Conservation (phyloP, 192 early-diverging fungal species). For the Physocladia obscura region DNA sequence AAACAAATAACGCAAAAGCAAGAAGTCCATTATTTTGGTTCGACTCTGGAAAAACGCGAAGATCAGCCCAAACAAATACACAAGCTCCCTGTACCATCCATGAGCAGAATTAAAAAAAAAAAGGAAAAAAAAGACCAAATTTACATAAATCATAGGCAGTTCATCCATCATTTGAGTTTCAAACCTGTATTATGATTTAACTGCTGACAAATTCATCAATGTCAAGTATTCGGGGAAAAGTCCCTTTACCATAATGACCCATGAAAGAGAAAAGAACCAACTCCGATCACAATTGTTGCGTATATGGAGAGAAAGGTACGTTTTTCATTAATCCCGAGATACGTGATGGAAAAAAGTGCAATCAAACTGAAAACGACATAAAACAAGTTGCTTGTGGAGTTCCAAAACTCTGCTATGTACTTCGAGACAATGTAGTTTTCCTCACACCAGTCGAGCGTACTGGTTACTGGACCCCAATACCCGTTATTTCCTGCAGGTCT, state of each 20-base stretch:
- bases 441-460: slow-evolving; percentile 39
- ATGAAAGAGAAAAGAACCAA: slow-evolving; percentile 77
- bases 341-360: neutral
- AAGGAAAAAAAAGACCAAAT: neutral
- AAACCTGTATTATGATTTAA: neutral
- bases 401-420: slow-evolving; percentile 80
- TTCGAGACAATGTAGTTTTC: slow-evolving; percentile 62
- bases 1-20: neutral
- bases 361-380: neutral
- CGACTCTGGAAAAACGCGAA: slow-evolving; percentile 23
- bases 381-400: slow-evolving; percentile 68
- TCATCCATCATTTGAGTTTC: slow-evolving; percentile 57
- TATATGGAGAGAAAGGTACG: slow-evolving; percentile 14
- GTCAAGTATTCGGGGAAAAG: slow-evolving; percentile 42
- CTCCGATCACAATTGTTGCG: slow-evolving; percentile 53
- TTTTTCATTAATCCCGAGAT: slow-evolving; percentile 4
- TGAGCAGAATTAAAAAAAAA: neutral
- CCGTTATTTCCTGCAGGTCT: slow-evolving; percentile 26
- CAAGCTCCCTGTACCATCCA: neutral
- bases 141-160: slow-evolving; percentile 64
- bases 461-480: slow-evolving; percentile 16
- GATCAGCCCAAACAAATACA: slow-evolving; percentile 35
- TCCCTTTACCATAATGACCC: slow-evolving; percentile 68
- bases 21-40: slow-evolving; percentile 22
- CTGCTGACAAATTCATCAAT: neutral